Base-by-base conservation (phyloP, 2,329 filamentous ascomycete genomes). In the Apiospora hydei region DNA sequence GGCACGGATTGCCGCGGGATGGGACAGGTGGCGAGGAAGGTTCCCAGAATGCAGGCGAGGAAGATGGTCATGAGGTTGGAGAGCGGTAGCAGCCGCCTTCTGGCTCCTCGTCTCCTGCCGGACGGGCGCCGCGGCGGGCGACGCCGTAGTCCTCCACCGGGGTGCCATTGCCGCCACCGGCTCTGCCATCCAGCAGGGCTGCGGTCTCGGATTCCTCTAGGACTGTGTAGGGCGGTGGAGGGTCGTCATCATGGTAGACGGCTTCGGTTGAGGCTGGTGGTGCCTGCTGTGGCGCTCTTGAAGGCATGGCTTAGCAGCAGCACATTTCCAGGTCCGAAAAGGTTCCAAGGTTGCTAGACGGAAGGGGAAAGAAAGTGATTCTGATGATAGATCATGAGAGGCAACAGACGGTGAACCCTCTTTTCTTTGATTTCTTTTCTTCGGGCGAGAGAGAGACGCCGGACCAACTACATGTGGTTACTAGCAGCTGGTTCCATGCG, bases 11-110 rank as follows among this genome's bases (percentile, higher is more conserved):
- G 34, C 18, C 67, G 10, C 16, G 67, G 44, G 44, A 69, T 26
- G 26, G 67, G 67, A 7, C 67, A 69, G 44, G 44, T 69, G 67
- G 67, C 18, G 44, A 69, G 44, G n/a, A 69, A 69, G 16, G 67
- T 49, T 26, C 67, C 67, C 3, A 49, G 18, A 11, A 69, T 41
- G 67, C 44, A 16, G 67, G 67, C 43, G 26, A 49, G 26, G 8
- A 49, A n/a, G 67, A 69, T 26, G 44, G 44, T 30, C 44, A 41
- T 38, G 67, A 69, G 67, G 26, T 69, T 69, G 67, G 67, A 69
- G 14, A 49, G 67, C 34, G 57, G 34, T 4, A 41, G 21, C 18
- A 64, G 57, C 21, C 57, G 13, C 26, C 30, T 34, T 64, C 30
- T 41, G 3, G 34, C 38, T 7, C 57, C 18, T 34, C 30, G 21